Percentiles rank a stretch among this genome's conserved stretches.
Evolutionary conservation across 768 basidiomycete species (phyloP).

Genomic region (Cyathus striatus): DNA sequence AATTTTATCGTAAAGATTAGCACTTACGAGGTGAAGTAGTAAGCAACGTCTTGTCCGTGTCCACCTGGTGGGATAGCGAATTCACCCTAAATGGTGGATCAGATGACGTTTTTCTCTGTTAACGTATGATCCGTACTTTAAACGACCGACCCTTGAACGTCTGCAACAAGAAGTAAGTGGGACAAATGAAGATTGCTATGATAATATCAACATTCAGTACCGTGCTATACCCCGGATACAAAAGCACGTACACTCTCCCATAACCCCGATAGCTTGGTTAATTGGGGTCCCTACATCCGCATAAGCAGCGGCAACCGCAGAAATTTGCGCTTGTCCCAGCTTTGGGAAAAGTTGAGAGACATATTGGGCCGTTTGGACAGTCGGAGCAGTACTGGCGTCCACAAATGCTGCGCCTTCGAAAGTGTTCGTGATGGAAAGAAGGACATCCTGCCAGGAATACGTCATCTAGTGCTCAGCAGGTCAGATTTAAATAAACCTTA

Average conservation of each 20-base stretch:
- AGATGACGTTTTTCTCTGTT: neutral
- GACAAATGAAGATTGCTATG: slow-evolving; percentile 43
- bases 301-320: slow-evolving; percentile 20
- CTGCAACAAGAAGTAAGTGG: slow-evolving; percentile 31
- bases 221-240: no score
- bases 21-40: slow-evolving; percentile 38
- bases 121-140: slow-evolving; percentile 19
- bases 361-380: slow-evolving; percentile 22
- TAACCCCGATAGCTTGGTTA: slow-evolving; percentile 27
- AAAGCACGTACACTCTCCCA: slow-evolving; percentile 30
- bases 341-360: slow-evolving; percentile 33
- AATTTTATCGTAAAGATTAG: neutral
- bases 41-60: slow-evolving; percentile 31
- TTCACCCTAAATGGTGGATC: slow-evolving; percentile 21
- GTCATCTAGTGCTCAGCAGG: neutral
- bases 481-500: slow-evolving; percentile 10
- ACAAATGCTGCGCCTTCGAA: slow-evolving; percentile 35
- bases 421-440: slow-evolving; percentile 33
- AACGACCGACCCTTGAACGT: slow-evolving; percentile 23
- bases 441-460: slow-evolving; percentile 16
- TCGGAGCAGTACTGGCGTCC: slow-evolving; percentile 17
- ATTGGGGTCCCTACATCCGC: slow-evolving; percentile 22
- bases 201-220: neutral
- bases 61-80: slow-evolving; percentile 38
- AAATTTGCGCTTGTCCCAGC: slow-evolving; percentile 18